These are phyloP conservation scores for Lipomyces lipofer DNA, from an alignment of 805 yeast genomes.

Conservation along the genomic window DNA sequence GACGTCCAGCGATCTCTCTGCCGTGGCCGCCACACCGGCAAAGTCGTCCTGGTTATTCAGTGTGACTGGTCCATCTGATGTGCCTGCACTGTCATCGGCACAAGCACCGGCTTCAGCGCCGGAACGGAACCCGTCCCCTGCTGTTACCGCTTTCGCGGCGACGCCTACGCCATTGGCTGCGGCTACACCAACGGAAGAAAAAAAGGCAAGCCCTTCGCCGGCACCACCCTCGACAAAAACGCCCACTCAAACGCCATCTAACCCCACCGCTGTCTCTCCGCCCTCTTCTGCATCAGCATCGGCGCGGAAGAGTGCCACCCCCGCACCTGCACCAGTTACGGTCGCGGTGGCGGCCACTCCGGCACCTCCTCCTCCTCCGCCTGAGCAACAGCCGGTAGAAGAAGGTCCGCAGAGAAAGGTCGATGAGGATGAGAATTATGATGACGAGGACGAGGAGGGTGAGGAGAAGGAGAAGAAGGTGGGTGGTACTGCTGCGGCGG, in stretches of 20 bases:
- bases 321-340: constrained; percentile 6
- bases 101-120: constrained; percentile 11
- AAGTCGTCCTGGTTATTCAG: constrained; percentile 23
- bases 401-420: constrained; percentile 30
- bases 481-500: background rate
- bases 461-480: constrained; percentile 12
- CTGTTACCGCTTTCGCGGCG: background rate
- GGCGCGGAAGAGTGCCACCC: background rate
- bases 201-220: background rate
- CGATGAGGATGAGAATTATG: constrained; percentile 29
- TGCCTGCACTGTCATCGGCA: background rate
- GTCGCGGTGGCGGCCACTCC: constrained; percentile 4
- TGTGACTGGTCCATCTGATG: constrained; percentile 19
- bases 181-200: background rate
- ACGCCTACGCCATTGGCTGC: constrained; percentile 6
- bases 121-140: constrained; percentile 5
- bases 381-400: constrained; percentile 7
- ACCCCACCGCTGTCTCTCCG: too few species aligned
- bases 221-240: background rate
- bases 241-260: background rate
- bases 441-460: constrained; percentile 26
- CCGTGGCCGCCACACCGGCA: constrained; percentile 6
- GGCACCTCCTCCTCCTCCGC: constrained; percentile 5
- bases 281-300: too few species aligned
- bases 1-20: background rate